Percentiles rank a stretch among this genome's conserved stretches.
These are phyloP conservation scores for Hypoxylon cercidicola DNA, from an alignment of 495 filamentous ascomycete genomes.

Conservation along the genomic window DNA sequence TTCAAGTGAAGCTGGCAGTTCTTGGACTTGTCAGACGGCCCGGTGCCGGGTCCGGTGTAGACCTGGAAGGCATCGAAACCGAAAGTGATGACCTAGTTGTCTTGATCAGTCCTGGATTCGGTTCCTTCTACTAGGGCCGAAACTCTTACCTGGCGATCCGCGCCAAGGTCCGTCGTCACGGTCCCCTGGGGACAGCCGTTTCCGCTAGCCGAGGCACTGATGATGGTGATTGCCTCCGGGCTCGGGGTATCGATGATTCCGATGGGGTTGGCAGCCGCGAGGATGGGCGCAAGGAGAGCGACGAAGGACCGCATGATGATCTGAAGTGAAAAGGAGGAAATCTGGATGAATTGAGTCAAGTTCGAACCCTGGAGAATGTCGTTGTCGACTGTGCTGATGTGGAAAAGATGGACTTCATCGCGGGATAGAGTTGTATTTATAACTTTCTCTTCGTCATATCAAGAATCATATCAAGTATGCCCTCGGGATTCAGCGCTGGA, in stretches of 20 bases:
- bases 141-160: conserved; percentile 59
- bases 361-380: conserved; percentile 17
- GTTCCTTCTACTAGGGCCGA: not conserved
- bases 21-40: conserved; percentile 57
- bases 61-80: conserved; percentile 67
- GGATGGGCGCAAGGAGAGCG: conserved; percentile 56
- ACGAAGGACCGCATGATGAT: conserved; percentile 59
- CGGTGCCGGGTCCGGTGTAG: conserved; percentile 62
- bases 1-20: conserved; percentile 69
- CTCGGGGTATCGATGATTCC: conserved; percentile 50
- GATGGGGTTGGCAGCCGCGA: conserved; percentile 58
- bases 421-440: conserved; percentile 49
- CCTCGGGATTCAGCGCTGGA: conserved; percentile 1
- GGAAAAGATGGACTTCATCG: conserved; percentile 45
- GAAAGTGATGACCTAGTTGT: conserved; percentile 63
- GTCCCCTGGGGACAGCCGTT: conserved; percentile 66
- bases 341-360: conserved; percentile 5
- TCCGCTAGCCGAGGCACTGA: conserved; percentile 68
- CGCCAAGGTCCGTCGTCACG: conserved; percentile 60
- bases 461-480: not conserved
- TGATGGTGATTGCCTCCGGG: conserved; percentile 57
- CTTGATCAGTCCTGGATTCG: conserved; percentile 12
- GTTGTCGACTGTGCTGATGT: conserved; percentile 35
- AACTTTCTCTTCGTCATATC: conserved; percentile 28
- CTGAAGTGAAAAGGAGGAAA: conserved; percentile 16